phyloP scores from a whole-genome alignment of 2,329 filamentous ascomycete genomes.

The Cordyceps cicadae region DNA sequence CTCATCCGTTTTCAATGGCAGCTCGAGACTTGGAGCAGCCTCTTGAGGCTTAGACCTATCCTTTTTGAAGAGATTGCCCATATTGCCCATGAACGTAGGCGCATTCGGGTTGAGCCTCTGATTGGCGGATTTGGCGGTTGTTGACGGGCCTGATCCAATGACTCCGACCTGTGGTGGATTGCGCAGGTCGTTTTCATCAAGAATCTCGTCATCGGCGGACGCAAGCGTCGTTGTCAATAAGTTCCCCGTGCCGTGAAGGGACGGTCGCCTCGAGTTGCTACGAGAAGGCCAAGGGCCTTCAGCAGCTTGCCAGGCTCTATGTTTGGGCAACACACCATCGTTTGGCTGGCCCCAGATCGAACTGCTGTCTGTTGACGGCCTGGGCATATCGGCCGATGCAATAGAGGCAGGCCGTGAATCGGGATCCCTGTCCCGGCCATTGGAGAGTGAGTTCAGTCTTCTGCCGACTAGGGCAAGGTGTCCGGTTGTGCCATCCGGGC shows the following conservation, averaged over 20 bases:
- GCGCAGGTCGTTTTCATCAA: conserved; percentile 48
- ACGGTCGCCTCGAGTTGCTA: conserved; percentile 71
- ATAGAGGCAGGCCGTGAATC: conserved; percentile 61
- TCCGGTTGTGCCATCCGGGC: conserved; percentile 31
- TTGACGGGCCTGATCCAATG: conserved; percentile 69
- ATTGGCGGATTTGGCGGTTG: conserved; percentile 36
- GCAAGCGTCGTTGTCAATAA: conserved; percentile 52
- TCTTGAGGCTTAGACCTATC: conserved; percentile 28
- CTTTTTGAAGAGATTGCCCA: conserved; percentile 55
- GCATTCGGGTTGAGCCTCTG: conserved; percentile 77
- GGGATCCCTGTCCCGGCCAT: conserved; percentile 45
- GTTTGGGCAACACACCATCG: conserved; percentile 41
- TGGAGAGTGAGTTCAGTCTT: conserved; percentile 42
- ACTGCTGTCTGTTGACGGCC: conserved; percentile 70
- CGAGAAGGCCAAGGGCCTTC: conserved; percentile 47
- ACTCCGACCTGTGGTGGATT: conserved; percentile 52
- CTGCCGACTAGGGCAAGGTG: conserved; percentile 32
- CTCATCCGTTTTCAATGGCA: conserved; percentile 31
- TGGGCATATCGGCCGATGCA: conserved; percentile 60
- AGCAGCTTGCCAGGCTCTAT: conserved; percentile 58
- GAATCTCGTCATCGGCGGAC: conserved; percentile 56
- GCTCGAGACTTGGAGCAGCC: conserved; percentile 31
- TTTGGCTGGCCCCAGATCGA: conserved; percentile 60
- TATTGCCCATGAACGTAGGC: conserved; percentile 75
- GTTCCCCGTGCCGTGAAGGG: conserved; percentile 67